Evolutionary conservation across 805 yeast species (phyloP), one percentile per base, ranked within the genome.

Genomic region (Candida vartiovaarae): DNA sequence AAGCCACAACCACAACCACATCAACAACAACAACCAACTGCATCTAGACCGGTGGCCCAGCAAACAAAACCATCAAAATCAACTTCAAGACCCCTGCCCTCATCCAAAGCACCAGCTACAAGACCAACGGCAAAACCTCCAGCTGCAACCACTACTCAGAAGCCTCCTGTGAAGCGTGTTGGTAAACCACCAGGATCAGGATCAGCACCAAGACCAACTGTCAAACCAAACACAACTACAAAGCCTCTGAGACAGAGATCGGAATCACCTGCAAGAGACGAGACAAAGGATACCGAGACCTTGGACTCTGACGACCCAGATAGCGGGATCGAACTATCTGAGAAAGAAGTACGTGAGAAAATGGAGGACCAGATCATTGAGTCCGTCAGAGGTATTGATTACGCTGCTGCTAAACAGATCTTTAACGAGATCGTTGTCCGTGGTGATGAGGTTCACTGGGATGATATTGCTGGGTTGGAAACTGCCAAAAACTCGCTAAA

Each of bases 401-500:
- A 76, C 37, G 54, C 56, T 8, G 84, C 95, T 0, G 95, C 95
- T 4, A 75, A 76, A 50, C 96, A 88, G 61, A 91, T 91, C 45
- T 68, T 90, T 46, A 84, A 84, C 51, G 98, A 91, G 56, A 88
- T 93, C 47, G 85, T 91, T 5, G 84, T 90, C 3, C 83, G 82
- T 41, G 96, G 96, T 27, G 98, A 91, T 60, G 86, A 87, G 54
- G 95, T 93, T 0, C 85, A 80, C 55, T 91, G 98, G 99, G 95
- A 84, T 42, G 98, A 91, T 59, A 87, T 91, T 53, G 96, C 96
- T 0, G 99, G 99, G 1, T 66, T 91, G 31, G 95, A 84, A 45
- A 73, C 75, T 20, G 98, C 98, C 4, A 91, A 91, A 57, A 78
- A 75, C 49, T 83, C 96, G 0, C 70, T 91, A 46, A 93, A 90